Conservation (phyloP, 345 rosid species). For the Mangifera indica region DNA sequence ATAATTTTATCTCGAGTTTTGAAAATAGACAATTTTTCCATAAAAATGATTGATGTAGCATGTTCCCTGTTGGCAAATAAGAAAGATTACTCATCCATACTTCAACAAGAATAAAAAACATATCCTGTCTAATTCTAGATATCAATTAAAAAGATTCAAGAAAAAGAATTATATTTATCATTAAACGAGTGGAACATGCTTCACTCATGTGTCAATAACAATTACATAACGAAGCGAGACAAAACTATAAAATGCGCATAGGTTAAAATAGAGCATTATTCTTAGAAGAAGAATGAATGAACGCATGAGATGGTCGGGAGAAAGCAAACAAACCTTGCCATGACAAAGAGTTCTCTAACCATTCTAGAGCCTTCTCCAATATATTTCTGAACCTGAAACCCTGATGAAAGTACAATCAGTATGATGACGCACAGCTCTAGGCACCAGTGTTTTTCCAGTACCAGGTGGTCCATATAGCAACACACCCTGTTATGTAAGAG, state of each 20-base stretch:
- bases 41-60: constrained; percentile 93
- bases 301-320: neutral
- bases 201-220: neutral
- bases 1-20: no score
- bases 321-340: constrained; percentile 76
- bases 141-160: neutral
- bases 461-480: constrained; percentile 98
- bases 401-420: constrained; percentile 99
- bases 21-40: no score
- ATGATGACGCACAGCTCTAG: constrained; percentile 99
- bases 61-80: constrained; percentile 65
- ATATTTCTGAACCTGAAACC: constrained; percentile 98
- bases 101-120: neutral
- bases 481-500: constrained; percentile 61
- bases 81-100: neutral
- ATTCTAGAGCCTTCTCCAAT: constrained; percentile 99
- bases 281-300: neutral
- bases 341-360: constrained; percentile 97
- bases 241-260: neutral
- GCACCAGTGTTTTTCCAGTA: constrained; percentile 93
- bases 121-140: neutral
- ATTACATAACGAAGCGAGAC: neutral
- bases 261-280: neutral
- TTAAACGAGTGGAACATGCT: no score
- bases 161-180: no score